Evolutionary conservation across 352 stramenopile genomes (phyloP), one percentile per base, ranked within the genome.

Genomic region (Pythium apleroticum): DNA sequence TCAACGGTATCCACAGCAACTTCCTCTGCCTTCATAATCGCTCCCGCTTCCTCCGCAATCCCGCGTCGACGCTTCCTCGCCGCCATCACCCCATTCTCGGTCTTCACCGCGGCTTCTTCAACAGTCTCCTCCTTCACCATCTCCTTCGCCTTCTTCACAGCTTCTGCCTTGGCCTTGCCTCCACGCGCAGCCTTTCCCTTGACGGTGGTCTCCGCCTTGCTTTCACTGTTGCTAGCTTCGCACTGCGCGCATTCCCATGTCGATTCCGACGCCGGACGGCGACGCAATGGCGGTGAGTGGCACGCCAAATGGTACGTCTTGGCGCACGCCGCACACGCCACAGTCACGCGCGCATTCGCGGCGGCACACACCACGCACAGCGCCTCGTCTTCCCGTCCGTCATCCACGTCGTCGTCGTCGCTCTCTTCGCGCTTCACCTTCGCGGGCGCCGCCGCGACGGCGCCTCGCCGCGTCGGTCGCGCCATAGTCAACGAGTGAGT

Each of bases 261-360:
- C 30, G 75, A 68, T 19, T 50, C 70, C 35, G 74, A 49, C 54
- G 60, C 62, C 10, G 81, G 81, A 0, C 78, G 77, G 1, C 80
- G 80, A 48, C 73, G 75, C 41, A 89, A 65, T 39, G 76, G 72
- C 52, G 84, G 84, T 25, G 57, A 55, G n/a, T 80, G 69, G 63
- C 84, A 93, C 14, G 67, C 37, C 64, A 93, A 59, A 37, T 93
- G 84, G 65, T 79, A 89, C 14, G 63, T 37, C 27, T 67, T 63
- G 3, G 60, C 28, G 57, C 84, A 93, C 17, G 17, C 25, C 1
- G 65, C 61, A 57, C 84, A 93, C 19, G 33, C 56, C 20, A 93
- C 62, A 15, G 73, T 69, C 58, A 88, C 77, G 41, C 77, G 77
- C 35, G 75, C 55, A 62, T 72, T 76, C 33, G 63, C 56, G n/a